phyloP scores from a whole-genome alignment of 2,329 filamentous ascomycete genomes.

The Monosporascus ibericus region DNA sequence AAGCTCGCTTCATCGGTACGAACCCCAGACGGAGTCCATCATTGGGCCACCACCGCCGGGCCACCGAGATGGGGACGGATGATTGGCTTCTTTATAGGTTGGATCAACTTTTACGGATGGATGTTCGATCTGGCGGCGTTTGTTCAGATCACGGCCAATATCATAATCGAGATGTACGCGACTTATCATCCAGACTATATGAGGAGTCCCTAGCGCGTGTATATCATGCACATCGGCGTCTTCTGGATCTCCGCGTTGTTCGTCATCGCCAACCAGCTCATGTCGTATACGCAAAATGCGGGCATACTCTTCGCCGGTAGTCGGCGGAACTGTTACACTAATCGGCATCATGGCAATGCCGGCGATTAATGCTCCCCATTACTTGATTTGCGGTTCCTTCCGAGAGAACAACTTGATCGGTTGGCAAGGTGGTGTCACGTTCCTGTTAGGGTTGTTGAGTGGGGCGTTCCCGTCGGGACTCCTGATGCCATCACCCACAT shows the following conservation, averaged over 20 bases:
- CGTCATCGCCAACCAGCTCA: slow-evolving; percentile 48
- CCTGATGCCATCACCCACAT: slow-evolving; percentile 58
- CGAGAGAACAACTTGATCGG: slow-evolving; percentile 43
- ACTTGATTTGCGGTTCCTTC: slow-evolving; percentile 48
- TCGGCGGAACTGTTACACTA: slow-evolving; percentile 46
- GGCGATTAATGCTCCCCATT: slow-evolving; percentile 38
- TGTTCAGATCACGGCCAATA: slow-evolving; percentile 51
- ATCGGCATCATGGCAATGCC: slow-evolving; percentile 50
- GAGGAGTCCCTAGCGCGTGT: slow-evolving; percentile 51
- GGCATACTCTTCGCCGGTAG: slow-evolving; percentile 50
- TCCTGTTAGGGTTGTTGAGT: slow-evolving; percentile 59
- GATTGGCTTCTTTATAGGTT: slow-evolving; percentile 40
- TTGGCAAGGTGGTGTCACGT: slow-evolving; percentile 55
- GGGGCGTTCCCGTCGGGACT: slow-evolving; percentile 60
- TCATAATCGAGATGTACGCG: slow-evolving; percentile 55
- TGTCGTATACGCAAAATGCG: slow-evolving; percentile 45
- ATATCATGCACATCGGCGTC: slow-evolving; percentile 50
- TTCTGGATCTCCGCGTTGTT: slow-evolving; percentile 46
- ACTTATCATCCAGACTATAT: slow-evolving; percentile 49
- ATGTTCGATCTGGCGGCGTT: slow-evolving; percentile 57
- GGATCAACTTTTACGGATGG: slow-evolving; percentile 54
- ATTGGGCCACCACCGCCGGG: slow-evolving; percentile 54
- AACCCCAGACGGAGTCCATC: slow-evolving; percentile 54
- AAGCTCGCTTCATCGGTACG: slow-evolving; percentile 56
- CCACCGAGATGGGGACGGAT: slow-evolving; percentile 45